A percentile compares a stretch with the other conserved stretches of the same genome.
Evolutionary conservation across 2,329 filamentous ascomycete species (phyloP).

Genomic region (Cladosporium sp.): DNA sequence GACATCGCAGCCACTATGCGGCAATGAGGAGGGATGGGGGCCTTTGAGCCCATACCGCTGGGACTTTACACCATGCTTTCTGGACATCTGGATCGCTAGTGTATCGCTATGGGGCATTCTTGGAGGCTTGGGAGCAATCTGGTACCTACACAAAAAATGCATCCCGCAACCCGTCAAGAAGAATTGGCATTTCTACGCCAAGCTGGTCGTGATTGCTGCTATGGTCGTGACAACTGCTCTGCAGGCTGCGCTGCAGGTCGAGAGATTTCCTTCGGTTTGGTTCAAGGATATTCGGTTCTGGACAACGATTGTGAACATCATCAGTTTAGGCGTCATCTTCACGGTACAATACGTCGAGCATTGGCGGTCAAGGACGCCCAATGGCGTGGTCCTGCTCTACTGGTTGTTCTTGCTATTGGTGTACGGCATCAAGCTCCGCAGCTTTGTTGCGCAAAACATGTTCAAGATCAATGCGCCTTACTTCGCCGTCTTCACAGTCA

Average conservation of each 20-base stretch:
- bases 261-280: constrained; percentile 65
- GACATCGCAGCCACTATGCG: constrained; percentile 66
- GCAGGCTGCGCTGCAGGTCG: constrained; percentile 72
- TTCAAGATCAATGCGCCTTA: constrained; percentile 64
- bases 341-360: constrained; percentile 83
- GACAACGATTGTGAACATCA: constrained; percentile 66
- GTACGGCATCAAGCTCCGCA: constrained; percentile 77
- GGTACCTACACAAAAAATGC: constrained; percentile 70
- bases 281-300: constrained; percentile 79
- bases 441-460: constrained; percentile 71
- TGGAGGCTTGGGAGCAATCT: constrained; percentile 70
- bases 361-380: constrained; percentile 73
- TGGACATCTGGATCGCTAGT: constrained; percentile 79
- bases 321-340: constrained; percentile 70
- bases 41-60: constrained; percentile 81
- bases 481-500: constrained; percentile 70
- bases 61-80: constrained; percentile 96
- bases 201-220: constrained; percentile 67
- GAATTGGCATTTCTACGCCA: constrained; percentile 89
- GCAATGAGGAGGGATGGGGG: constrained; percentile 91
- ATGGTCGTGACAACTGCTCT: constrained; percentile 64
- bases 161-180: constrained; percentile 64
- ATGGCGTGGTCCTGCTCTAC: constrained; percentile 84
- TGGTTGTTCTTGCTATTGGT: constrained; percentile 82
- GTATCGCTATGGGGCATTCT: constrained; percentile 75